Base-by-base conservation (phyloP, 495 filamentous ascomycete genomes). In the Aspergillus avenaceus region DNA sequence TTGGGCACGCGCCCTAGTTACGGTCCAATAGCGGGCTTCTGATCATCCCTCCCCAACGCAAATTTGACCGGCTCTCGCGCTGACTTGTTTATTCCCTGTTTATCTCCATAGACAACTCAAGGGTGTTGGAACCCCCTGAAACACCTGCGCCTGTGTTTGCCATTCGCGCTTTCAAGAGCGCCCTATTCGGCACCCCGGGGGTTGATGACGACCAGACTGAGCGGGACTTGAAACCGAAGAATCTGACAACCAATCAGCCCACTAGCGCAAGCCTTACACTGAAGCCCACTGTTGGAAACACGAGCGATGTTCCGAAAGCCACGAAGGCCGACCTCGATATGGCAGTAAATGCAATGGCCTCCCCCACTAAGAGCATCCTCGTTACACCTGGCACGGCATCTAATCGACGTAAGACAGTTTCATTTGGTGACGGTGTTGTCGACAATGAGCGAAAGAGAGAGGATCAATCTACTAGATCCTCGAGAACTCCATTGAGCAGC, bases 131-230 rank as follows among this genome's bases (percentile, higher is more conserved):
- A 37, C 76, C 79, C 7, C 93, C 92, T 50, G 89, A 96, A 54
- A 97, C 93, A 5, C 95, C 93, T 9, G 95, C 90, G 22, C 90
- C 91, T 19, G 81, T 96, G 2, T 97, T 98, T 72, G 92, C 91
- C 11, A 81, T 93, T 49, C 90, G 91, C 59, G 95, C 93, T 14
- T 83, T 97, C 67, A 93, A 88, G 59, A 91, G 87, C 47, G 91
- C 88, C 14, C 65, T 98, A 28, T 97, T 95, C 73, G 93, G 95
- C 27, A 92, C 89, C 3, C 89, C 90, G 14, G 81, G 78, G 16
- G 76, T 73, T 19, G 67, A 73, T 1, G 67, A 78, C 12, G 65
- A 64, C 6, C 57, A 56, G 29, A 57, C 32, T 12, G 50, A 50
- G 6, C 24, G 41, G 45, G 46, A 45, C 6, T 26, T 54, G 6